Percentiles rank a stretch among this genome's conserved stretches.
Conservation (phyloP, 768 basidiomycete species). For the Suillus placidus region DNA sequence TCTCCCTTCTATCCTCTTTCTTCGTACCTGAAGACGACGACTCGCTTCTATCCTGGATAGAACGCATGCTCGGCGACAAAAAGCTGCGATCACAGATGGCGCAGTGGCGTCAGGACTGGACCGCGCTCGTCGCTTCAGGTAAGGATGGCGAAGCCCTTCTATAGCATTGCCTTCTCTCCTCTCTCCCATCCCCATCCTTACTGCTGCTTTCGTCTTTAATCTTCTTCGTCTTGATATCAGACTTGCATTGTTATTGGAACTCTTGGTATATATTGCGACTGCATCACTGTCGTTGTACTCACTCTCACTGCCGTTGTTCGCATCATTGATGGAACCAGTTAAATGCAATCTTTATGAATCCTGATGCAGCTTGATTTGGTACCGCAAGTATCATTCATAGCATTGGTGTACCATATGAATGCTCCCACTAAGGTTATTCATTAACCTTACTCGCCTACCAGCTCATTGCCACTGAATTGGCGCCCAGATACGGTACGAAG, state of each 20-base stretch:
- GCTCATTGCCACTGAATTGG: neutral
- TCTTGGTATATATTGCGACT: constrained; percentile 7
- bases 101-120: constrained; percentile 84
- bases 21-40: constrained; percentile 94
- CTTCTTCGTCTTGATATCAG: neutral
- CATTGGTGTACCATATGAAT: neutral
- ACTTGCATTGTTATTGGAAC: constrained; percentile 1
- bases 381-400: no score
- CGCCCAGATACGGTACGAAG: neutral
- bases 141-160: constrained; percentile 63
- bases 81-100: constrained; percentile 72
- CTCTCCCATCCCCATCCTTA: neutral
- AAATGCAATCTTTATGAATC: constrained; percentile 2
- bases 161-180: constrained; percentile 31
- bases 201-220: neutral
- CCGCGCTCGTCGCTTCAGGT: constrained; percentile 62
- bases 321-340: constrained; percentile 6
- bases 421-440: neutral
- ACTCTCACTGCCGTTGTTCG: constrained; percentile 6
- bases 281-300: constrained; percentile 4
- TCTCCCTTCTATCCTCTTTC: constrained; percentile 90
- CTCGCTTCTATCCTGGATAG: constrained; percentile 79
- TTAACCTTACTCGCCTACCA: neutral
- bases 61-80: constrained; percentile 56
- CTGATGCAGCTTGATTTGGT: neutral